phyloP scores from a whole-genome alignment of 257 asterid species.

The Solanum bulbocastanum region DNA sequence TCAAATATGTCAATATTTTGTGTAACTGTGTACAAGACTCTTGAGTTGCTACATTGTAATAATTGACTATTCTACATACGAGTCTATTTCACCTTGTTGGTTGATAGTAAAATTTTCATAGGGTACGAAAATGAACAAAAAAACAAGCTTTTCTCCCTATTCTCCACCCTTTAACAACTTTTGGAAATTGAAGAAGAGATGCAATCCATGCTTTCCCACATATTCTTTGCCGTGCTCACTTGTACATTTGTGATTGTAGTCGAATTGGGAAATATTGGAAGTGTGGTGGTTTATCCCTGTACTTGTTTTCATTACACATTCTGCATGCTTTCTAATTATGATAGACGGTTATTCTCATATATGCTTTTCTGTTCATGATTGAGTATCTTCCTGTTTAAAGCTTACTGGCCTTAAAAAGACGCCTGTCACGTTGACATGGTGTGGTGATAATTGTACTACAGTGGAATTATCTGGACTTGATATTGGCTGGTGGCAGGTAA shows the following conservation, averaged over 20 bases:
- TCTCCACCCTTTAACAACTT: background rate
- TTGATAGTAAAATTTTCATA: background rate
- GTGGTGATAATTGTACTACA: constrained; percentile 25
- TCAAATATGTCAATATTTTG: background rate
- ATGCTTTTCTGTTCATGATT: background rate
- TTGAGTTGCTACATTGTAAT: background rate
- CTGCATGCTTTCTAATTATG: background rate
- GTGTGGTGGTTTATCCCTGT: background rate
- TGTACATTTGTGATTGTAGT: background rate
- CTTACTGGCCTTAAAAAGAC: constrained; percentile 67
- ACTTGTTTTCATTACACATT: background rate
- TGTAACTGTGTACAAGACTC: background rate
- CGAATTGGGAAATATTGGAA: background rate
- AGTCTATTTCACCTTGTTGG: background rate
- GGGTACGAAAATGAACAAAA: background rate
- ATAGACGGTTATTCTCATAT: background rate
- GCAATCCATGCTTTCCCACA: background rate
- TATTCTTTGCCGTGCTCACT: background rate
- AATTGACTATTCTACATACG: background rate
- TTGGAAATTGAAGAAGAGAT: background rate
- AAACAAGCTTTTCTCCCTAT: background rate
- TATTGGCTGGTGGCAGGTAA: constrained; percentile 99
- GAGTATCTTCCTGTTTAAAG: constrained; percentile 32
- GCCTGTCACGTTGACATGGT: constrained; percentile 69
- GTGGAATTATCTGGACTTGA: constrained; percentile 96